Evolutionary conservation across 352 stramenopile genomes (phyloP).

Genomic region (Aphanomyces euteiches): DNA sequence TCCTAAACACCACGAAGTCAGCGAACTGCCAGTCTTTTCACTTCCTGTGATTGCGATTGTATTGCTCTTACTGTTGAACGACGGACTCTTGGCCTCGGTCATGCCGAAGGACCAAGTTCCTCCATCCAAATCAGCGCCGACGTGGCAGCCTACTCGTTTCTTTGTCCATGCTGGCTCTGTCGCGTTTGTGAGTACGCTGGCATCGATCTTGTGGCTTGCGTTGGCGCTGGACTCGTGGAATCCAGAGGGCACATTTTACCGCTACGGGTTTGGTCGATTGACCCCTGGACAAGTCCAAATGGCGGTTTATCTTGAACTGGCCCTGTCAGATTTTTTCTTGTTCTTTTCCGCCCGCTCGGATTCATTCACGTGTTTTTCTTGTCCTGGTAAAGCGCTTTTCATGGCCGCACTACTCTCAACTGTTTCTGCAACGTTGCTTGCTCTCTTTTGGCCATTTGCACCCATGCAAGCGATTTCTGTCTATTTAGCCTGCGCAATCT

Average conservation of each 20-base stretch:
- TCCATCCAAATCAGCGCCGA: constrained; percentile 59
- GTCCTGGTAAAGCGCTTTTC: constrained; percentile 65
- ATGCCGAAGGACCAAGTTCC: constrained; percentile 86
- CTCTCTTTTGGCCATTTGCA: constrained; percentile 80
- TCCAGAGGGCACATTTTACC: constrained; percentile 51
- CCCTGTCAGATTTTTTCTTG: constrained; percentile 91
- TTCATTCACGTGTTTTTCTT: constrained; percentile 74
- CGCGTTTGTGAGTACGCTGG: constrained; percentile 70
- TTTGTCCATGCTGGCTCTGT: constrained; percentile 52
- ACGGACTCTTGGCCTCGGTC: constrained; percentile 89
- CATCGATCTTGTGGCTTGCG: constrained; percentile 80
- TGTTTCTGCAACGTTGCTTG: constrained; percentile 70
- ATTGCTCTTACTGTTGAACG: constrained; percentile 93
- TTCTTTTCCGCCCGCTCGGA: constrained; percentile 84
- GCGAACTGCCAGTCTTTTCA: constrained; percentile 74
- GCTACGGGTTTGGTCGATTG: constrained; percentile 48
- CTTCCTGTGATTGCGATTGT: constrained; percentile 92
- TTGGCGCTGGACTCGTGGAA: constrained; percentile 85
- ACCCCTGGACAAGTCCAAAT: constrained; percentile 85
- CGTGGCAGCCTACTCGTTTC: constrained; percentile 70
- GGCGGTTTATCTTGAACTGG: constrained; percentile 94
- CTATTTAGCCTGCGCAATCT: constrained; percentile 75
- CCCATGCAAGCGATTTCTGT: constrained; percentile 73
- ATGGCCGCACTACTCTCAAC: constrained; percentile 74
- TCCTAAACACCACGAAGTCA: constrained; percentile 34